phyloP scores from a whole-genome alignment of 345 rosid species.

The Aurinia saxatilis region DNA sequence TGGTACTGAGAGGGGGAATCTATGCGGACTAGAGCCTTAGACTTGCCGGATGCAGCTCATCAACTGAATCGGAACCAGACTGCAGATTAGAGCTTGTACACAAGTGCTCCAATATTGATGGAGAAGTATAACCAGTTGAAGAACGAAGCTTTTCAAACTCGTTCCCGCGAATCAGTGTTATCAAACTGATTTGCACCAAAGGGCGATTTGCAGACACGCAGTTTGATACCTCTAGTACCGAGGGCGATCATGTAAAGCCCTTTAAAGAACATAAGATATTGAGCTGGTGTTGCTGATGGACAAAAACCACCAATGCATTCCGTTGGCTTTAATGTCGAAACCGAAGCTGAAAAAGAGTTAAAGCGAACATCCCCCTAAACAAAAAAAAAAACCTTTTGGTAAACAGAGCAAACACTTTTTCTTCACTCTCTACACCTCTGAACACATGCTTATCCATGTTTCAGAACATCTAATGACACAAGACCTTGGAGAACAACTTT shows the following conservation, averaged over 20 bases:
- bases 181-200: constrained; percentile 97
- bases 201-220: constrained; percentile 86
- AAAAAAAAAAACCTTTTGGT: neutral
- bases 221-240: constrained; percentile 94
- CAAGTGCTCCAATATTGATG: constrained; percentile 80
- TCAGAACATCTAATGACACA: too few species aligned
- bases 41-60: too few species aligned
- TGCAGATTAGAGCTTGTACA: constrained; percentile 84
- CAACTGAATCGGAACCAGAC: constrained; percentile 83
- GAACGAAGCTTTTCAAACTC: constrained; percentile 78
- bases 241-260: constrained; percentile 91
- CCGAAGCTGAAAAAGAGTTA: constrained; percentile 86
- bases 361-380: constrained; percentile 71
- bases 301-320: constrained; percentile 57
- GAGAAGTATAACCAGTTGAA: constrained; percentile 96
- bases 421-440: too few species aligned
- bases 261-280: constrained; percentile 64
- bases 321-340: constrained; percentile 57
- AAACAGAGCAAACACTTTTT: neutral
- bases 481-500: too few species aligned
- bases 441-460: too few species aligned
- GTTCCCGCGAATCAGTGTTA: constrained; percentile 70
- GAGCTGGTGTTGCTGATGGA: constrained; percentile 62
- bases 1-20: constrained; percentile 61
- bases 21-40: too few species aligned